Base-by-base conservation (phyloP, 2,329 filamentous ascomycete species). In the Epicoccum sorghinum region DNA sequence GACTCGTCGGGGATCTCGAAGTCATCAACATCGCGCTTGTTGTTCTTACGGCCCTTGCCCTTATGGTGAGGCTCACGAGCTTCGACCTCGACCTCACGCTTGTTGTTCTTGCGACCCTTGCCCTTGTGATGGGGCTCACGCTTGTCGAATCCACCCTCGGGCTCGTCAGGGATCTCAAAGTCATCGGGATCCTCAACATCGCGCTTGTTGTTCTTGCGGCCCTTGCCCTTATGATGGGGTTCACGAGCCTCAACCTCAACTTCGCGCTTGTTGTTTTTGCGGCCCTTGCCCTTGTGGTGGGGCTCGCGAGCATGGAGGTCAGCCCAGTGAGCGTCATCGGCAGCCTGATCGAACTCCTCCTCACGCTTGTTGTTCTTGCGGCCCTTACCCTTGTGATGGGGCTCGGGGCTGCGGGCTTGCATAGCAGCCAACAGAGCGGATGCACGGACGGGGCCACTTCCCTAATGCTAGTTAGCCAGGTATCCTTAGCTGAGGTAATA, bases 401-500 rank as follows among this genome's bases (percentile, higher is more conserved):
- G 57, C 33, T 55, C 53, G 12, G 57, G 50, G 27, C 52, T 47
- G 46, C 67, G 66, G 18, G 35, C 51, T 36, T 57, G 51, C 38
- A 69, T 61, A 25, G 65, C 58, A 52, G 61, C 64, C 35, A 66
- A 60, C 14, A 68, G 59, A 45, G 63, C 61, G 22, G 57, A 37
- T 37, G 56, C 57, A 22, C 53, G 62, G 32, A 60, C 55, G 12
- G 61, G 61, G 18, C 64, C 67, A 32, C 65, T 67, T 57, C 57
- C 64, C 65, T 69, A n/a, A n/a, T 10, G 29, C 18, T 22, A 38
- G 40, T 67, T 36, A 66, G 60, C 22, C 22, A n/a, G 10, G 39
- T 37, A 14, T 13, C 23, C 13, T 14, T n/a, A 6, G 10, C 14
- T 13, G 13, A 8, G 3, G 5, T 18, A 40, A 13, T 14, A 3